phyloP scores from a whole-genome alignment of 495 filamentous ascomycete genomes.

The Trichoderma erinaceum region DNA sequence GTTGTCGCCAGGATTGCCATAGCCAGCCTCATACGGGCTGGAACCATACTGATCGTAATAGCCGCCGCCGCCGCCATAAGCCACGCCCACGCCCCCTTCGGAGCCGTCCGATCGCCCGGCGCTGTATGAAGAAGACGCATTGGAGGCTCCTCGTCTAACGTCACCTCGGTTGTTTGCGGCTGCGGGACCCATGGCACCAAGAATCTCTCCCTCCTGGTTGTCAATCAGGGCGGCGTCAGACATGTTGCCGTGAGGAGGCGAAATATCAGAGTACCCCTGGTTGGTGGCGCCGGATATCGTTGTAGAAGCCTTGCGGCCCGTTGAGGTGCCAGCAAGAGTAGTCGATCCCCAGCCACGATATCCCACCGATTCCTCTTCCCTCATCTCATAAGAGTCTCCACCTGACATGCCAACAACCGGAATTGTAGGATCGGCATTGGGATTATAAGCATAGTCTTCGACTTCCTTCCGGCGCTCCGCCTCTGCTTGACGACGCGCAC shows the following conservation, averaged over 20 bases:
- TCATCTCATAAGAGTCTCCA: slow-evolving; percentile 51
- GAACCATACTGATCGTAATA: slow-evolving; percentile 50
- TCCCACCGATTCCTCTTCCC: slow-evolving; percentile 60
- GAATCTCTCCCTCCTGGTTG: slow-evolving; percentile 63
- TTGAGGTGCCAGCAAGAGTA: slow-evolving; percentile 53
- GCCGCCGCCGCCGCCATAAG: slow-evolving; percentile 39
- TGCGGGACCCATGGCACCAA: slow-evolving; percentile 65
- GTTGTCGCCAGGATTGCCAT: slow-evolving; percentile 31
- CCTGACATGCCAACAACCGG: slow-evolving; percentile 54
- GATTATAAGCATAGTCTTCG: slow-evolving; percentile 94
- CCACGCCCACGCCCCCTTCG: slow-evolving; percentile 50
- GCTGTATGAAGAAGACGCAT: slow-evolving; percentile 95
- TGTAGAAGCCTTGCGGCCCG: slow-evolving; percentile 75
- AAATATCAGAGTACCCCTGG: slow-evolving; percentile 67
- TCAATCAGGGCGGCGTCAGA: slow-evolving; percentile 70
- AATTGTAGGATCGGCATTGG: slow-evolving; percentile 82
- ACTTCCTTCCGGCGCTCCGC: slow-evolving; percentile 89
- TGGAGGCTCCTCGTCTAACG: slow-evolving; percentile 85
- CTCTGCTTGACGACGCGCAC: slow-evolving; percentile 74
- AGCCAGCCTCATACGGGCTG: slow-evolving; percentile 37
- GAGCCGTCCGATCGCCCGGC: slow-evolving; percentile 78
- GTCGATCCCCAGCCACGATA: slow-evolving; percentile 97
- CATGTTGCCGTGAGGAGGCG: slow-evolving; percentile 62
- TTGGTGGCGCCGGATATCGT: slow-evolving; percentile 67
- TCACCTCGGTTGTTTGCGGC: slow-evolving; percentile 59